Evolutionary conservation across 192 early-diverging fungal species (phyloP), one percentile per base, ranked within the genome.

Genomic region (Gaertneriomyces semiglobifer): DNA sequence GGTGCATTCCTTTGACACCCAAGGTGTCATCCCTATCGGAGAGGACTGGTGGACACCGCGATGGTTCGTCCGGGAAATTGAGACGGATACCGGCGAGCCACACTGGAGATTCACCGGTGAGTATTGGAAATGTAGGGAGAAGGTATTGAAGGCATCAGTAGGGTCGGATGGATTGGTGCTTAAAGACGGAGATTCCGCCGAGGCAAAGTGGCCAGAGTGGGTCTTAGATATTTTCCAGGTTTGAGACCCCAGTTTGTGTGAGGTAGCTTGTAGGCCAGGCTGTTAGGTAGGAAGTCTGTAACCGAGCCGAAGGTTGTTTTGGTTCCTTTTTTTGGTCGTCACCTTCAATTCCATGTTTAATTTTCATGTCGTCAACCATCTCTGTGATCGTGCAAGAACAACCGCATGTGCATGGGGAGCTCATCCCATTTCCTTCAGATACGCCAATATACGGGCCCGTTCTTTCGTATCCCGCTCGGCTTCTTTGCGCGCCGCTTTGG

Each of bases 51-150:
- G 87, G 86, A 76, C 80, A 39, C 90, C 93, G 2, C 74, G 91
- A 10, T 95, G 93, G 93, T 95, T 95, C 77, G 80, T 76, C 44
- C 74, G 82, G 33, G 81, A 82, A 16, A 67, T 79, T 8, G 88
- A 94, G 41, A 70, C 75, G 5, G 86, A 91, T 56, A 86, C 90
- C 7, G 79, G 82, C 51, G 93, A 93, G 45, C 63, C 58, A 19
- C 80, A 79, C 55, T 89, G 88, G 86, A 47, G 72, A 19, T 92
- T 91, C 62, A 84, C 74, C 33, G 65, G 66, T 16, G 79, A 87
- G 44, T 94, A 94, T 60, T 94, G 92, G 92, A 20, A 44, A n/a
- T 20, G 4, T 45, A 54, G 62, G 9, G 50, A 53, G 6, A 10
- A 19, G 47, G 47, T 53, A 55, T 25, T 44, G 59, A 43, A 60